Percentiles rank a stretch among this genome's conserved stretches.
Evolutionary conservation across 495 filamentous ascomycete species (phyloP).

Genomic region (Penicillium canescens): DNA sequence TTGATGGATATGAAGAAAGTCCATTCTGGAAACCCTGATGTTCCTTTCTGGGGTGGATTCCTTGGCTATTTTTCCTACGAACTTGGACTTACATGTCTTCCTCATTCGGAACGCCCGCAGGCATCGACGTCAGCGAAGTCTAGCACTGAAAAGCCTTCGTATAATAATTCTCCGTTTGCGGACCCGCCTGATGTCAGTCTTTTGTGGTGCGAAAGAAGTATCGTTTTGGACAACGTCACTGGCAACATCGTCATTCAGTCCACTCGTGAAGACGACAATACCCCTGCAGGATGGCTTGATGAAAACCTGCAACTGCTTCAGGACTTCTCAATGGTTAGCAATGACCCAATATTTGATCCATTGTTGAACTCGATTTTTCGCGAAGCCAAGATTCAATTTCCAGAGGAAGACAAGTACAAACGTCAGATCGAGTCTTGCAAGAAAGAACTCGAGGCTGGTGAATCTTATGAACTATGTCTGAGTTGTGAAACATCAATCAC

Average conservation of each 20-base stretch:
- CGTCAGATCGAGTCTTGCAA: conserved; percentile 69
- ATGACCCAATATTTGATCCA: conserved; percentile 14
- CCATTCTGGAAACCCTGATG: conserved; percentile 35
- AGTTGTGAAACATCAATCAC: conserved; percentile 71
- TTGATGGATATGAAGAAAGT: conserved; percentile 57
- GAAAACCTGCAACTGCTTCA: conserved; percentile 27
- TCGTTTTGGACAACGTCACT: conserved; percentile 74
- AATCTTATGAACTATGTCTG: conserved; percentile 93
- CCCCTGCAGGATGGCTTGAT: conserved; percentile 40
- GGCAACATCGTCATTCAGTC: conserved; percentile 66
- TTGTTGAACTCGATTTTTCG: conserved; percentile 35
- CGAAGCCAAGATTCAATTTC: conserved; percentile 37
- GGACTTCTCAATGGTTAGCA: not conserved
- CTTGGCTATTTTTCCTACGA: conserved; percentile 92
- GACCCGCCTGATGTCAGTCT: conserved; percentile 72
- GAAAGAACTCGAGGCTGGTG: conserved; percentile 67
- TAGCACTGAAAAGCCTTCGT: not conserved
- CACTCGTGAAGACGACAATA: conserved; percentile 38
- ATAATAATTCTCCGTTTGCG: conserved; percentile 23
- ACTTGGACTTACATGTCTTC: conserved; percentile 61
- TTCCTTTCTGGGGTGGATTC: conserved; percentile 84
- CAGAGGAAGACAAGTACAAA: conserved; percentile 58
- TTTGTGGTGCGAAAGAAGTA: conserved; percentile 73
- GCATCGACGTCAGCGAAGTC: not conserved
- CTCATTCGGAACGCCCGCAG: conserved; percentile 27